Evolutionary conservation across 257 asterid genomes (phyloP).

Genomic region (Plantago elongata): DNA sequence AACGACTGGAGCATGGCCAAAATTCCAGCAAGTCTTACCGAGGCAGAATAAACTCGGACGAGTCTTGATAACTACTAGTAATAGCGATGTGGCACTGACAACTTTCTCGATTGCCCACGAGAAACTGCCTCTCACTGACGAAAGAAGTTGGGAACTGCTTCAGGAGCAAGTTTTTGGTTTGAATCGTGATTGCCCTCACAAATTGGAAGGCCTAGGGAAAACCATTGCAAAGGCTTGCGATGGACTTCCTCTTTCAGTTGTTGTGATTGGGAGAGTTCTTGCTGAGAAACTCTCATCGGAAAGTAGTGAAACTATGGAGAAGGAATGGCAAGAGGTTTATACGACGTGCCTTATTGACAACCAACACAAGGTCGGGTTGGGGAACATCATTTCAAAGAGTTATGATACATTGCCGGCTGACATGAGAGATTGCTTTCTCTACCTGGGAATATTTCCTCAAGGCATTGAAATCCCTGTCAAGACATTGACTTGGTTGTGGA

Average conservation of each 20-base stretch:
- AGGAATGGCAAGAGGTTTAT: background rate
- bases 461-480: background rate
- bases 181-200: background rate
- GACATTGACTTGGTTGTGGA: conserved; percentile 4
- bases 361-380: no score
- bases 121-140: no score
- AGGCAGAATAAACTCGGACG: no score
- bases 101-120: no score
- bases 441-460: conserved; percentile 9
- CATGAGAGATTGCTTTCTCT: conserved; percentile 6
- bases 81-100: no score
- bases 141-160: conserved; percentile 5
- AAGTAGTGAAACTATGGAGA: no score
- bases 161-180: background rate
- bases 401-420: background rate
- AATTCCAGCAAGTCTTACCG: no score
- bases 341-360: background rate
- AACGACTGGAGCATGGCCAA: no score
- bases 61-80: no score
- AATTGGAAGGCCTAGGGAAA: background rate
- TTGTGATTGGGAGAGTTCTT: background rate
- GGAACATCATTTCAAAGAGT: background rate
- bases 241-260: background rate
- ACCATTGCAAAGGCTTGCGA: background rate
- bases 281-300: no score